Percentiles rank a stretch among this genome's conserved stretches.
phyloP scores from a whole-genome alignment of 2,329 filamentous ascomycete species.

The Phaeosphaeria sp. region DNA sequence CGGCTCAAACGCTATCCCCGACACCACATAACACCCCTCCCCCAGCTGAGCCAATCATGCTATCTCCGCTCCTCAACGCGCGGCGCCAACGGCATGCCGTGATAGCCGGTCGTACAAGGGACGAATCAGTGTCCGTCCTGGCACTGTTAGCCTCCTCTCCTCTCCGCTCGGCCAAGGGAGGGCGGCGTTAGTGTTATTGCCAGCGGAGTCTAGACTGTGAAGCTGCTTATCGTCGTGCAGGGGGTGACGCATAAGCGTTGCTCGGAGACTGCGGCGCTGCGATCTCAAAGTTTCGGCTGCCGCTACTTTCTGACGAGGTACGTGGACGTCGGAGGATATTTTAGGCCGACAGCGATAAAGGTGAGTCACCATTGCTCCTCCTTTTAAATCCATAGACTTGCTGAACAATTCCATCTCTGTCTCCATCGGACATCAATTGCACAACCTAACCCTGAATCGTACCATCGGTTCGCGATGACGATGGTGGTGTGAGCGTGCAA shows the following conservation, averaged over 20 bases:
- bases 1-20: constrained; percentile 30
- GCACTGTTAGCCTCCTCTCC: constrained; percentile 17
- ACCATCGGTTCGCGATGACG: constrained; percentile 25
- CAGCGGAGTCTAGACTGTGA: constrained; percentile 29
- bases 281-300: constrained; percentile 3
- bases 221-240: constrained; percentile 14
- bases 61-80: constrained; percentile 26
- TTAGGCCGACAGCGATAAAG: background rate
- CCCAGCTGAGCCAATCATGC: background rate
- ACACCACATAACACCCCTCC: constrained; percentile 2
- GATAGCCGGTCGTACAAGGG: constrained; percentile 18
- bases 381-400: background rate
- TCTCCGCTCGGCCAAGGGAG: constrained; percentile 29
- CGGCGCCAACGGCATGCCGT: constrained; percentile 25
- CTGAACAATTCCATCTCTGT: background rate
- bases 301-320: background rate
- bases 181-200: constrained; percentile 7
- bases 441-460: background rate
- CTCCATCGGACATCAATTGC: background rate
- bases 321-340: constrained; percentile 7
- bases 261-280: constrained; percentile 4
- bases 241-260: constrained; percentile 22
- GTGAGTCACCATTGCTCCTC: background rate
- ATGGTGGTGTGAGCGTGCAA: constrained; percentile 16
- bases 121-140: constrained; percentile 16